Percentiles rank a stretch among this genome's conserved stretches.
These are phyloP conservation scores for Lachancea dasiensis DNA, from an alignment of 805 yeast species.

Conservation along the genomic window DNA sequence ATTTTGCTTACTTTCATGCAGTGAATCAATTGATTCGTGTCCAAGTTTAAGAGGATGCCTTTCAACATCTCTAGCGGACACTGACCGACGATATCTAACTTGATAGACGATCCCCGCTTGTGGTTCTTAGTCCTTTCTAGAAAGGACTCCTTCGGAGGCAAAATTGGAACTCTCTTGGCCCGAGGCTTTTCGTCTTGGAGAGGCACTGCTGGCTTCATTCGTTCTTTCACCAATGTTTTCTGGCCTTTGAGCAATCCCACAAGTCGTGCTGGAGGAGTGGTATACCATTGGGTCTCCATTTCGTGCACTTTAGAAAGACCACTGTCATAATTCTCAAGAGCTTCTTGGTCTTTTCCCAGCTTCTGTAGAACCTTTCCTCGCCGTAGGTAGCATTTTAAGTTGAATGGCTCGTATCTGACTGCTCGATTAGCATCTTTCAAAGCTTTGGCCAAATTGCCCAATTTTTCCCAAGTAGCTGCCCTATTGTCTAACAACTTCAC, in stretches of 20 bases:
- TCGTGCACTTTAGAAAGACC: conserved; percentile 16
- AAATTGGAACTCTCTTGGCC: background rate
- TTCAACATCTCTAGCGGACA: conserved; percentile 28
- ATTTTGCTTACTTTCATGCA: conserved; percentile 17
- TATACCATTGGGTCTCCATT: conserved; percentile 11
- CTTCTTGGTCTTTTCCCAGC: conserved; percentile 17
- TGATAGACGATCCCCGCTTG: background rate
- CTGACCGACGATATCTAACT: conserved; percentile 5
- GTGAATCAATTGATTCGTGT: conserved; percentile 17
- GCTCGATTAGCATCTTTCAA: conserved; percentile 16
- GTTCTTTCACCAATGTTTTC: conserved; percentile 10
- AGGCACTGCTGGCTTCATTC: background rate
- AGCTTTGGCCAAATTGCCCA: conserved; percentile 22
- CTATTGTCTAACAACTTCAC: conserved; percentile 24
- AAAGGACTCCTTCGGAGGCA: background rate
- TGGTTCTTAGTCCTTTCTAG: background rate
- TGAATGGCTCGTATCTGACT: conserved; percentile 24
- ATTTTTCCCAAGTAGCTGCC: conserved; percentile 26
- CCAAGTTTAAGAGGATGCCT: conserved; percentile 16
- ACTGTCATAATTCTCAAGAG: conserved; percentile 17
- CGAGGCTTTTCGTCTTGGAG: background rate
- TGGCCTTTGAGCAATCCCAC: conserved; percentile 15
- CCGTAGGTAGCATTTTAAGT: conserved; percentile 25
- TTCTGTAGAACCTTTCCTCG: conserved; percentile 24
- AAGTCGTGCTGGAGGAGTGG: conserved; percentile 14